These are phyloP conservation scores for Phlegmacium glaucopus DNA, from an alignment of 768 basidiomycete species.

Conservation along the genomic window DNA sequence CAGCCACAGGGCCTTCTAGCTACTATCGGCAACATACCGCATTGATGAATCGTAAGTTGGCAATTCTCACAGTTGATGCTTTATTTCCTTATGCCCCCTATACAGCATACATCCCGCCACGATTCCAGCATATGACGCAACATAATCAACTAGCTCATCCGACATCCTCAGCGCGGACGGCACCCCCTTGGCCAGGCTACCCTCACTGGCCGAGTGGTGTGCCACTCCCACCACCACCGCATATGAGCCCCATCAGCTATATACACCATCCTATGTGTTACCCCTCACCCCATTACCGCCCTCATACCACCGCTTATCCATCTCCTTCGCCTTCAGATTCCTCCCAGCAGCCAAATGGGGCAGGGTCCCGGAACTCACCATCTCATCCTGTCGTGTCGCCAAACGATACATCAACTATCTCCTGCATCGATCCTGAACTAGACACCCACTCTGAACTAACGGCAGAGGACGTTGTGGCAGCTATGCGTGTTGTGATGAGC, in stretches of 20 bases:
- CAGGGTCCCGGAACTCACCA: neutral
- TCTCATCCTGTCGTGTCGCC: neutral
- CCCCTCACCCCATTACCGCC: constrained; percentile 50
- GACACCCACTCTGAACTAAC: constrained; percentile 15
- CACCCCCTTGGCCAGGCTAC: constrained; percentile 15
- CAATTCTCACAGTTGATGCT: neutral
- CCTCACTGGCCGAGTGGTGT: constrained; percentile 15
- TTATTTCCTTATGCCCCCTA: neutral
- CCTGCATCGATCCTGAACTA: constrained; percentile 9
- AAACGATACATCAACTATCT: neutral
- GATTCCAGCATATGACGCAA: constrained; percentile 7
- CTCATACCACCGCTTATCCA: constrained; percentile 22
- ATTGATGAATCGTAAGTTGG: constrained; percentile 38
- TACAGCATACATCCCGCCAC: constrained; percentile 41
- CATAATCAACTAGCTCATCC: constrained; percentile 25
- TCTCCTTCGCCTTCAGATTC: neutral
- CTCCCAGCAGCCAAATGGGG: constrained; percentile 3
- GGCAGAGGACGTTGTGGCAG: constrained; percentile 23
- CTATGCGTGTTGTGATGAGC: constrained; percentile 18
- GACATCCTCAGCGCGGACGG: constrained; percentile 35
- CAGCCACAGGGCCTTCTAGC: constrained; percentile 42
- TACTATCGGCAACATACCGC: constrained; percentile 67
- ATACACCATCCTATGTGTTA: constrained; percentile 30
- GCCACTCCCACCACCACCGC: constrained; percentile 1
- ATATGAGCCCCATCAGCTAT: constrained; percentile 33